Percentiles rank a stretch among this genome's conserved stretches.
These are phyloP conservation scores for Botrytis aclada DNA, from an alignment of 2,329 filamentous ascomycete genomes.

Conservation along the genomic window DNA sequence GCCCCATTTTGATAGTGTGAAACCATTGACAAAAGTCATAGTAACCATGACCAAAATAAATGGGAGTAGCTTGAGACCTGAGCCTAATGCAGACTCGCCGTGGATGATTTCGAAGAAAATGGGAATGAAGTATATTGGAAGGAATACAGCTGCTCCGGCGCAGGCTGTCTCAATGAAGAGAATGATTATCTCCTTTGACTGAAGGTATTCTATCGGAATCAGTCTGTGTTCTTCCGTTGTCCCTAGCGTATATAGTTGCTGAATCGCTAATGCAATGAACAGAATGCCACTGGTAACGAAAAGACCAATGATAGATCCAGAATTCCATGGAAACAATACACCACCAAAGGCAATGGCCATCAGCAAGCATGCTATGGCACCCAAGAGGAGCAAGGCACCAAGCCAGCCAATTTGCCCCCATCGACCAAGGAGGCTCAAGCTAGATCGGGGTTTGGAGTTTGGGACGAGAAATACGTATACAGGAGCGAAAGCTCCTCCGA, in stretches of 20 bases:
- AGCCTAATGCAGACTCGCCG: slow-evolving; percentile 46
- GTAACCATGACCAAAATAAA: slow-evolving; percentile 40
- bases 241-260: slow-evolving; percentile 32
- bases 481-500: slow-evolving; percentile 41
- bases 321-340: slow-evolving; percentile 34
- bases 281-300: slow-evolving; percentile 46
- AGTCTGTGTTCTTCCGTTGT: slow-evolving; percentile 30
- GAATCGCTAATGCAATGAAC: slow-evolving; percentile 26
- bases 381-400: slow-evolving; percentile 35
- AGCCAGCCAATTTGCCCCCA: slow-evolving; percentile 33
- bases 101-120: slow-evolving; percentile 52
- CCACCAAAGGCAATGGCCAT: slow-evolving; percentile 40
- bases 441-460: slow-evolving; percentile 38
- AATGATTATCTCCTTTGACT: slow-evolving; percentile 39
- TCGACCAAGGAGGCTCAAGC: slow-evolving; percentile 26
- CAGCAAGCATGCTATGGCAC: slow-evolving; percentile 37
- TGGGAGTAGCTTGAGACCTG: slow-evolving; percentile 40
- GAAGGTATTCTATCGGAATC: slow-evolving; percentile 37
- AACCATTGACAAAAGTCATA: slow-evolving; percentile 37
- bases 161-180: slow-evolving; percentile 38
- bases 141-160: slow-evolving; percentile 40
- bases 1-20: slow-evolving; percentile 37
- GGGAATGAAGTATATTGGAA: slow-evolving; percentile 43
- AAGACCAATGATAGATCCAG: slow-evolving; percentile 31
- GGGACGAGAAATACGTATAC: slow-evolving; percentile 46